These are phyloP conservation scores for Aspergillus hiratsukae DNA, from an alignment of 2,329 filamentous ascomycete genomes.

Conservation along the genomic window DNA sequence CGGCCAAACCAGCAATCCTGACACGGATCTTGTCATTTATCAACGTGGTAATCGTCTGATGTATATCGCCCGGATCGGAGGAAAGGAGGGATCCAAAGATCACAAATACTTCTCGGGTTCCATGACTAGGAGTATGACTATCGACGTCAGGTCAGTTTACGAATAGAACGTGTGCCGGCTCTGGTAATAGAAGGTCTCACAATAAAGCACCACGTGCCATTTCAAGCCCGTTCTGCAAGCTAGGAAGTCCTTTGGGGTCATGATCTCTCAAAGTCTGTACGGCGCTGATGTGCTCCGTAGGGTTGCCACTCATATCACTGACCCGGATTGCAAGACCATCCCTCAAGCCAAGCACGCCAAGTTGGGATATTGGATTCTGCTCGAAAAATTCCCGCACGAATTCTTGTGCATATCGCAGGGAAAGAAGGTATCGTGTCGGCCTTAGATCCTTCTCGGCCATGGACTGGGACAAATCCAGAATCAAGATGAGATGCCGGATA, in stretches of 20 bases:
- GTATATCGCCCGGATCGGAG: conserved; percentile 90
- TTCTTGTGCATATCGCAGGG: conserved; percentile 74
- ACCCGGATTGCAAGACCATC: conserved; percentile 84
- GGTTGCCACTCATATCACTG: conserved; percentile 87
- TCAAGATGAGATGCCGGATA: conserved; percentile 89
- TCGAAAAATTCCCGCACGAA: conserved; percentile 96
- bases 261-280: conserved; percentile 63
- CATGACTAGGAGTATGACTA: conserved; percentile 85
- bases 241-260: conserved; percentile 70
- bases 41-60: conserved; percentile 77
- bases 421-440: conserved; percentile 78
- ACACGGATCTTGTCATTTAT: conserved; percentile 81
- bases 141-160: conserved; percentile 6
- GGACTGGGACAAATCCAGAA: conserved; percentile 86
- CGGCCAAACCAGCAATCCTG: conserved; percentile 82
- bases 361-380: conserved; percentile 95
- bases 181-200: conserved; percentile 41
- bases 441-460: conserved; percentile 95
- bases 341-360: conserved; percentile 87
- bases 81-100: conserved; percentile 88
- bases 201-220: conserved; percentile 91
- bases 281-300: conserved; percentile 76
- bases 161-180: background rate
- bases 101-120: conserved; percentile 86
- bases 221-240: conserved; percentile 90